Base-by-base conservation (phyloP, 169 alveolate species). In the Plasmodium sp. region DNA sequence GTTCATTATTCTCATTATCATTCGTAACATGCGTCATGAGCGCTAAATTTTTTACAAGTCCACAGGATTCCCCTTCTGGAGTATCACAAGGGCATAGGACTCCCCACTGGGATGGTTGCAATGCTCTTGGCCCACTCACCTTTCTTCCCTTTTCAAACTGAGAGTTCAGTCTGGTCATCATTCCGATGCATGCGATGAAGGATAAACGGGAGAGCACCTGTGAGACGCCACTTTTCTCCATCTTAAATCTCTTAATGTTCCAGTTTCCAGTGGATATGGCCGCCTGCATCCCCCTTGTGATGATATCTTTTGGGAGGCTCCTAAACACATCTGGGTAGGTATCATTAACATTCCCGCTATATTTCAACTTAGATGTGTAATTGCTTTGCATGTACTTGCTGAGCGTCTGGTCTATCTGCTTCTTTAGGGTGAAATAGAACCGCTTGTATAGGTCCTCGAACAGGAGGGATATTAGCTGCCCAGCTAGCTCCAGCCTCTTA, bases 1-100 rank as follows among this genome's bases (percentile, higher is more conserved):
- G 96, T 74, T 84, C 98, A 92, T 92, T 96, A 84, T 98, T 98
- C 43, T 97, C 99, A 84, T 97, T 98, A 84, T 98, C 99, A n/a
- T 98, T 98, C 2, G 99, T 99, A n/a, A 99, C 99, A 96, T 99
- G 99, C 16, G 99, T 98, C 96, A 99, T 97, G 80, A 99, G 93
- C 2, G 99, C 99, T 84, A 99, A 97, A 95, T 98, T 99, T 95
- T 99, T 99, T 14, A 99, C 99, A 18, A 99, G 95, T 10, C 99
- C 99, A 93, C 99, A 99, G 41, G 99, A 97, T 93, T 98, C 99
- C 1, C 99, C 99, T 90, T 99, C 99, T 2, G 99, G 99, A 3
- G 99, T 99, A 95, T 99, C 99, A 93, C 99, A 98, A 1, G 99
- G 99, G 85, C 99, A 99, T 14, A 99, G 92, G 97, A 99, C 98